Conservation (phyloP, 371 early-diverging fungal genomes). For the Circinella umbellata region DNA sequence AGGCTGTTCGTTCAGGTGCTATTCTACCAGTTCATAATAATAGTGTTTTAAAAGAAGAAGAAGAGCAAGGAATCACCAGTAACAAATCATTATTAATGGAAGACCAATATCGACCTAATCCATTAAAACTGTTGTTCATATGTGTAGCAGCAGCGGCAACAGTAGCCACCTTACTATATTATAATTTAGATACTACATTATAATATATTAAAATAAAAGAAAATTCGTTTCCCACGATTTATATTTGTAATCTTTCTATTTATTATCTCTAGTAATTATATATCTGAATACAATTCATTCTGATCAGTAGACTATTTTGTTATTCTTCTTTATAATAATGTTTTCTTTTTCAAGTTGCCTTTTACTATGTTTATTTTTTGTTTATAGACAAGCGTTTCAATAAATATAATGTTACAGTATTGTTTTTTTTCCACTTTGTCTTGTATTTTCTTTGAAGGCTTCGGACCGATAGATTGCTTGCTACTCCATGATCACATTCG, state of each 20-base stretch:
- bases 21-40: background rate
- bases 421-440: no score
- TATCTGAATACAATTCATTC: no score
- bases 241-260: background rate
- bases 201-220: background rate
- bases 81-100: background rate
- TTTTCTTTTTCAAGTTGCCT: background rate
- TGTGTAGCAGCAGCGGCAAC: background rate
- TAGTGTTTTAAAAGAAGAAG: background rate
- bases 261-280: background rate
- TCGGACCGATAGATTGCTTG: no score
- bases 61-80: background rate
- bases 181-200: background rate
- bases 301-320: no score
- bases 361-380: conserved; percentile 4
- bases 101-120: background rate
- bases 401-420: background rate
- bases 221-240: background rate
- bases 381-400: conserved; percentile 17
- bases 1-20: background rate
- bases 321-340: no score
- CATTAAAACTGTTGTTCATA: background rate
- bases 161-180: conserved; percentile 4
- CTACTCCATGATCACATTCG: no score
- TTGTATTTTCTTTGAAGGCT: no score